Base-by-base conservation (phyloP, 768 basidiomycete genomes). In the Kwoniella sp. region DNA sequence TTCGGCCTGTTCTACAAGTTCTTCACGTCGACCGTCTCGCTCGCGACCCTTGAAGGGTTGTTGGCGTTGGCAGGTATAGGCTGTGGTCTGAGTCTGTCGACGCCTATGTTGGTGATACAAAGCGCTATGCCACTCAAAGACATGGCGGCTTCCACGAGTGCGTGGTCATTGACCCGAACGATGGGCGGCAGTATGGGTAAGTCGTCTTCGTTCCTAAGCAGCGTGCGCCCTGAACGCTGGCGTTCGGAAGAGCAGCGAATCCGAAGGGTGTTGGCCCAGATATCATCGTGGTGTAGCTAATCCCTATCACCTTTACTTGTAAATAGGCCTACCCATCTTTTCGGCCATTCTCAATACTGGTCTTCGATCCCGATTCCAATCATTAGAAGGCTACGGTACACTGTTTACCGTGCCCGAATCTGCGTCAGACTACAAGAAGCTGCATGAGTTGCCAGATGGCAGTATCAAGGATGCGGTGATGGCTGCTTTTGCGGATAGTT, bases 51-150 rank as follows among this genome's bases (percentile, higher is more conserved):
- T 26, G 72, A 73, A 55, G 75, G 69, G 36, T 56, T 80, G 9
- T 58, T 71, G 15, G 58, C 73, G 24, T 47, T 80, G 15, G 67
- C 69, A 0, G 79, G 71, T 3, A 53, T 76, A 3, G 77, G 77
- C 4, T 61, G 71, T 26, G 79, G 79, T 13, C 53, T 71, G 22
- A 71, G 70, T 25, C 63, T 80, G 0, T 58, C 61, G 13, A 60
- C 65, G 4, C 77, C 77, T 0, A 51, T 78, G 49, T 50, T 80
- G 22, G 65, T 75, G 26, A 46, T 80, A 0, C 77, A 78, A 55
- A 71, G 76, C 17, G 78, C 79, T 7, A 80, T 80, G 79, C 79
- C 79, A 1, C 44, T 80, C 40, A 77, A 76, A 47, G 79, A 80
- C 13, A 78, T 78, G 77, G 77, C 74, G 12, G 71, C 76, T 21